Evolutionary conservation across 2,329 filamentous ascomycete species (phyloP).

Genomic region (Fusarium avenaceum): DNA sequence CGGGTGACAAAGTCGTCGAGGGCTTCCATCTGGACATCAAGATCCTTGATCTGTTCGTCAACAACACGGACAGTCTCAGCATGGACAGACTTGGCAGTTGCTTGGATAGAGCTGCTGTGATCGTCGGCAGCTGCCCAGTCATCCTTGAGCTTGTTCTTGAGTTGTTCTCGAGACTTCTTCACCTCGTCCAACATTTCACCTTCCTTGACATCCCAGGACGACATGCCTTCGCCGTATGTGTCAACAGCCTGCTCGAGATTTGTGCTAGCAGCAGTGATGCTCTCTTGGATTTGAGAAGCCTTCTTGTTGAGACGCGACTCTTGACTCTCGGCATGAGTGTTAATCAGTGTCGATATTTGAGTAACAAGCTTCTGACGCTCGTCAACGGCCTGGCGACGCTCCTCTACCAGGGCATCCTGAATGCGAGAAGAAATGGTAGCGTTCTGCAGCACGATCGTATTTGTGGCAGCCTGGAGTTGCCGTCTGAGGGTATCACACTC

Average conservation of each 20-base stretch:
- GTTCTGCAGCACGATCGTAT: conserved; percentile 76
- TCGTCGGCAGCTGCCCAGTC: conserved; percentile 87
- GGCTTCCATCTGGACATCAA: conserved; percentile 88
- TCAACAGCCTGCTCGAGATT: conserved; percentile 74
- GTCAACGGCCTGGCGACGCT: conserved; percentile 77
- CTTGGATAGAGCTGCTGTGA: conserved; percentile 85
- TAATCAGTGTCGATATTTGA: conserved; percentile 84
- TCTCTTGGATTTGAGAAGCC: conserved; percentile 72
- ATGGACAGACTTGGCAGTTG: conserved; percentile 87
- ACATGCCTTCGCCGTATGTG: conserved; percentile 78
- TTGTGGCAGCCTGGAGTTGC: conserved; percentile 79
- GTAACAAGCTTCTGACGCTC: conserved; percentile 81
- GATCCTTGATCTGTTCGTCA: conserved; percentile 87
- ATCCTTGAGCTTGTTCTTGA: conserved; percentile 86
- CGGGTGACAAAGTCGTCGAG: conserved; percentile 91
- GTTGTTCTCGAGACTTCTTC: conserved; percentile 77
- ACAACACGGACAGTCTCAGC: conserved; percentile 91
- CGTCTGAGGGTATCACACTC: conserved; percentile 80
- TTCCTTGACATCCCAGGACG: conserved; percentile 79
- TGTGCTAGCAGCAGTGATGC: conserved; percentile 73
- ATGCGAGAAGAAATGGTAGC: conserved; percentile 75
- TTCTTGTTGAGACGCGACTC: conserved; percentile 77
- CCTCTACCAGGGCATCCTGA: conserved; percentile 78
- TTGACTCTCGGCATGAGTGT: conserved; percentile 79
- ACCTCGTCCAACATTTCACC: conserved; percentile 78